phyloP scores from a whole-genome alignment of 495 filamentous ascomycete species.

The Pseudomonodictys pantanalensis region DNA sequence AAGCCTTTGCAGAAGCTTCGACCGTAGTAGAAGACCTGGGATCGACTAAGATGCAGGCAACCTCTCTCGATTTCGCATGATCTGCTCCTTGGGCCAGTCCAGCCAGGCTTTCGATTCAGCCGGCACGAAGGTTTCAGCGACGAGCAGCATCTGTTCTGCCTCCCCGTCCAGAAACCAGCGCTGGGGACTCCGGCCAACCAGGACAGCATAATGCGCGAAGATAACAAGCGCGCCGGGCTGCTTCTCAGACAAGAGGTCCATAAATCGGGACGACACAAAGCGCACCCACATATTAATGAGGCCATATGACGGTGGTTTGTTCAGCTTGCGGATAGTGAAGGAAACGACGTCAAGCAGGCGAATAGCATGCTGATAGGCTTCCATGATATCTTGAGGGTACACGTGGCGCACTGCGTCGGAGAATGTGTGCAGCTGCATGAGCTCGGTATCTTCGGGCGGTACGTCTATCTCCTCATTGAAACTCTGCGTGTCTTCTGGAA shows the following conservation, averaged over 20 bases:
- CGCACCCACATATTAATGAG: slow-evolving; percentile 17
- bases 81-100: slow-evolving; percentile 24
- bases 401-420: slow-evolving; percentile 2
- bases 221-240: slow-evolving; percentile 28
- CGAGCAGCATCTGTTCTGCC: slow-evolving; percentile 5
- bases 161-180: slow-evolving; percentile 19
- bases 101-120: slow-evolving; percentile 19
- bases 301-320: slow-evolving; percentile 1
- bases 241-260: slow-evolving; percentile 20
- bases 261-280: slow-evolving; percentile 10
- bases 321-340: not conserved
- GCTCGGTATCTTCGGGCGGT: not conserved
- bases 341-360: slow-evolving; percentile 8
- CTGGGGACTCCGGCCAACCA: slow-evolving; percentile 1
- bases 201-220: slow-evolving; percentile 25
- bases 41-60: too few relatives aligned
- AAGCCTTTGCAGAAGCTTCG: too few relatives aligned
- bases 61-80: not conserved
- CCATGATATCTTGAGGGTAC: slow-evolving; percentile 15
- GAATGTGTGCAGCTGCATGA: slow-evolving; percentile 9
- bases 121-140: slow-evolving; percentile 11
- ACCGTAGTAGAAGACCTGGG: too few relatives aligned
- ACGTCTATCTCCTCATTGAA: not conserved
- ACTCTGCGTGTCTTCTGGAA: slow-evolving; percentile 12
- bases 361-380: slow-evolving; percentile 20